Percentiles rank a stretch among this genome's conserved stretches.
Conservation (phyloP, 306 rosid genomes). For the Begonia fuchsioides region DNA sequence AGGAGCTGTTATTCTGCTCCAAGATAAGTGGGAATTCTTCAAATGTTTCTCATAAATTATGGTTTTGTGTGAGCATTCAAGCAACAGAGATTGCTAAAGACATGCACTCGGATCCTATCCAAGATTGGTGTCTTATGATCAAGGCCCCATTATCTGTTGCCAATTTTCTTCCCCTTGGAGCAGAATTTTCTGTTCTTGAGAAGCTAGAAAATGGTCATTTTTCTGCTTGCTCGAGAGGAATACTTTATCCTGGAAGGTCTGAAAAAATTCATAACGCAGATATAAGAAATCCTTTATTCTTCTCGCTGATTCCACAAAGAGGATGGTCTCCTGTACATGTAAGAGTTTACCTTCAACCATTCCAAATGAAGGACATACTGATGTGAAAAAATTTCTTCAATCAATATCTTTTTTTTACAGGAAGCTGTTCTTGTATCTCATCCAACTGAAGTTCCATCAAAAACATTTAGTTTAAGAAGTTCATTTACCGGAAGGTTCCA, state of each 20-base stretch:
- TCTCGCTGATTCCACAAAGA: constrained; percentile 83
- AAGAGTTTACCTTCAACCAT: constrained; percentile 9
- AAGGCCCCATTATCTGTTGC: constrained; percentile 72
- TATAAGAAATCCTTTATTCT: constrained; percentile 81
- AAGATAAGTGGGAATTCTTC: constrained; percentile 57
- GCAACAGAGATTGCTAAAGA: constrained; percentile 89
- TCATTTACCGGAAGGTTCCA: constrained; percentile 88
- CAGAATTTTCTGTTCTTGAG: constrained; percentile 84
- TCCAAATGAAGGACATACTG: neutral
- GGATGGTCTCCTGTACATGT: constrained; percentile 91
- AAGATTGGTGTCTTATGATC: constrained; percentile 85
- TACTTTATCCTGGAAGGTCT: constrained; percentile 58
- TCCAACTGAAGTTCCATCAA: constrained; percentile 57
- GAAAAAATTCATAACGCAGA: constrained; percentile 66
- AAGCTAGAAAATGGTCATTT: constrained; percentile 67
- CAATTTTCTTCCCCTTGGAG: constrained; percentile 84
- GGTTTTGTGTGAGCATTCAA: constrained; percentile 81
- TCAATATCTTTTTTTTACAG: constrained; percentile 26
- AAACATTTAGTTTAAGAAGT: constrained; percentile 75
- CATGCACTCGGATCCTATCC: constrained; percentile 75
- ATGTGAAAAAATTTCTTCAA: neutral
- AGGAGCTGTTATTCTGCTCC: constrained; percentile 62
- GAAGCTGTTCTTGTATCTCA: constrained; percentile 86
- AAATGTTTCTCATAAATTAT: constrained; percentile 42
- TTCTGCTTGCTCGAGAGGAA: constrained; percentile 59